Percentiles rank a stretch among this genome's conserved stretches.
Evolutionary conservation across 345 rosid genomes (phyloP).

Genomic region (Ceriops decandra): DNA sequence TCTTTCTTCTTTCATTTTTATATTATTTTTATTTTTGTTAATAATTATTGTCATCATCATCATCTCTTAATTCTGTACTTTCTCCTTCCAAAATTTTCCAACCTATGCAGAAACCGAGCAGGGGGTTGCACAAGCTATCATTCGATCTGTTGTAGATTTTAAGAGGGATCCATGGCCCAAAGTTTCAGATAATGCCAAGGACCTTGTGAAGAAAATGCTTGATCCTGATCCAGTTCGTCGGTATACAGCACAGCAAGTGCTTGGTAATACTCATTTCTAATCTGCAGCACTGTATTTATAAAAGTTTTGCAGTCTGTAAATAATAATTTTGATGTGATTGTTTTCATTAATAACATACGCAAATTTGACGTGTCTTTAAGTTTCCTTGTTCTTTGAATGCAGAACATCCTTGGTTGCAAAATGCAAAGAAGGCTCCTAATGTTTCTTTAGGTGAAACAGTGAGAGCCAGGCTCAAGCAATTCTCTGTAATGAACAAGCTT

Average conservation of each 20-base stretch:
- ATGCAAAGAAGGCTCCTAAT: conserved; percentile 34
- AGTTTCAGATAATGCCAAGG: conserved; percentile 34
- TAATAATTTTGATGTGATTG: too few species aligned
- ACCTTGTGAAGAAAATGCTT: conserved; percentile 38
- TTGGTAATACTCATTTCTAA: conserved; percentile 18
- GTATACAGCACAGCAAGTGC: conserved; percentile 34
- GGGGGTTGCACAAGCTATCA: conserved; percentile 35
- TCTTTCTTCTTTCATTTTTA: too few species aligned
- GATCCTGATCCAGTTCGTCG: conserved; percentile 30
- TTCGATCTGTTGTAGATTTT: conserved; percentile 25
- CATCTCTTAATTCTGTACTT: neutral
- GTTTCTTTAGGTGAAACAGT: conserved; percentile 34
- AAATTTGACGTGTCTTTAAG: neutral
- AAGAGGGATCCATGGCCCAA: conserved; percentile 37
- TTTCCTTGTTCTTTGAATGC: conserved; percentile 17
- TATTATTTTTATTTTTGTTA: too few species aligned
- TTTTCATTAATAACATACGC: neutral
- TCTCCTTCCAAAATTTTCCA: neutral
- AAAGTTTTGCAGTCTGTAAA: too few species aligned
- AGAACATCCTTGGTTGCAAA: conserved; percentile 38
- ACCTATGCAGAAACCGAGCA: conserved; percentile 33
- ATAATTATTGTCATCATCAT: neutral
- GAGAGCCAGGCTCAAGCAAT: conserved; percentile 33
- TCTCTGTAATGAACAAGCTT: conserved; percentile 35
- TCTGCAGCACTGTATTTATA: neutral